Evolutionary conservation across 1,284 basidiomycete genomes (phyloP).

Genomic region (Rugosomyces carneus): DNA sequence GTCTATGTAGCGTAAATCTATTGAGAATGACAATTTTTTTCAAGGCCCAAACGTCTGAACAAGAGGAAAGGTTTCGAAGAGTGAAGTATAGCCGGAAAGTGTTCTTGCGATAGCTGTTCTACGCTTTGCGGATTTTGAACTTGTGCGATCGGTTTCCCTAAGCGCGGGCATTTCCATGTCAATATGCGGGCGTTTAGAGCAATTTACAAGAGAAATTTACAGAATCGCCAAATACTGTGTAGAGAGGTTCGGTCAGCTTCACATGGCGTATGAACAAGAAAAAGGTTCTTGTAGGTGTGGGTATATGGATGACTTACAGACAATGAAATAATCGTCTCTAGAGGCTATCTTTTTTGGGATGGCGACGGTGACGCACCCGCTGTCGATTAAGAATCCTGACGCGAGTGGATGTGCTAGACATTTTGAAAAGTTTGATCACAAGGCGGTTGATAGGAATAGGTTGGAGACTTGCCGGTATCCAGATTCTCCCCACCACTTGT

Average conservation of each 20-base stretch:
- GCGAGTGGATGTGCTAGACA: conserved; percentile 23
- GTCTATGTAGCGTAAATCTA: no score
- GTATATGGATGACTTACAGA: conserved; percentile 19
- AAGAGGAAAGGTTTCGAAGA: no score
- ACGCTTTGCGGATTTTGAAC: conserved; percentile 17
- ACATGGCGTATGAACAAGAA: neutral
- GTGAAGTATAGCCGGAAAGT: no score
- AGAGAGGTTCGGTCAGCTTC: neutral
- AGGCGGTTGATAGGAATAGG: neutral
- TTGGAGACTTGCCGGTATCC: conserved; percentile 19
- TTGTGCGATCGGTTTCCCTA: conserved; percentile 24
- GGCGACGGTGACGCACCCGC: conserved; percentile 18
- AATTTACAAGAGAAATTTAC: conserved; percentile 10
- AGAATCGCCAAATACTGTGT: conserved; percentile 21
- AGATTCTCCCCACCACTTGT: conserved; percentile 22
- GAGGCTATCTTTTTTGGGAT: conserved; percentile 16
- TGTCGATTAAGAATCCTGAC: conserved; percentile 17
- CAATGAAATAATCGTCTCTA: conserved; percentile 23
- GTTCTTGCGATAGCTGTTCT: no score
- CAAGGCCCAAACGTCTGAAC: no score
- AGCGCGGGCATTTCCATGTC: neutral
- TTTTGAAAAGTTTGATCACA: neutral
- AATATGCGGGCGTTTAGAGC: neutral
- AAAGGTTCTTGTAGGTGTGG: neutral
- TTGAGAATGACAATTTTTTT: no score